Base-by-base conservation (phyloP, 495 filamentous ascomycete genomes). In the Aeminium ludgeri region DNA sequence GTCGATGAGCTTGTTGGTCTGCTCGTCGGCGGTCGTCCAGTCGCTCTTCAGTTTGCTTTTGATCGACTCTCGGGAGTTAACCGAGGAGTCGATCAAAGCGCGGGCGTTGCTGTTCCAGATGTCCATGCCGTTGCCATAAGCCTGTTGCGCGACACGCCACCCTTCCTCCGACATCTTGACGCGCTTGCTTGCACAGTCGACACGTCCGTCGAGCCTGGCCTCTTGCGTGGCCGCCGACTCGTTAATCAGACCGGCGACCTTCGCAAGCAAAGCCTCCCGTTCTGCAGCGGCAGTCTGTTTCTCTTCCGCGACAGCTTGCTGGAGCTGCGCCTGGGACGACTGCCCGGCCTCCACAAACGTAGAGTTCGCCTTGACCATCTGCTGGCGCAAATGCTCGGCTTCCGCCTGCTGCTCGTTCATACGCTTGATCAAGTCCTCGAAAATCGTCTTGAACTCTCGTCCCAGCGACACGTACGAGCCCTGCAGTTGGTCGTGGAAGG, bases 31-130 rank as follows among this genome's bases (percentile, higher is more conserved):
- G 10, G 60, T 76, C 51, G 74, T 74, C 81, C 84, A 95, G 51
- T 96, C 86, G 43, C 81, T 73, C 63, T 86, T 80, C 56, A 97
- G 70, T 58, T 74, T 82, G 15, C 61, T 68, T 61, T 86, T 91
- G 18, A 95, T 56, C 6, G 66, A 69, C 41, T 93, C 86, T 29
- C 74, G 65, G 10, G 82, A 85, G 53, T 68, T 72, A 13, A 68
- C 53, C 10, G 92, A 72, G 15, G 77, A 74, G 30, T 80, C 74
- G 2, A 86, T 59, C 32, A 93, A 72, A 29, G 66, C 62, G 28
- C 65, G 67, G 36, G 86, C 81, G 38, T 71, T 76, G 36, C 68
- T 61, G 31, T 70, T 67, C 91, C 85, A 95, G 28, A 62, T 53
- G 36, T 85, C 72, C 68, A 95, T 80, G 12, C 73, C 74, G 34